These are phyloP conservation scores for Cladosporium sp. DNA, from an alignment of 2,329 filamentous ascomycete species.

Conservation along the genomic window DNA sequence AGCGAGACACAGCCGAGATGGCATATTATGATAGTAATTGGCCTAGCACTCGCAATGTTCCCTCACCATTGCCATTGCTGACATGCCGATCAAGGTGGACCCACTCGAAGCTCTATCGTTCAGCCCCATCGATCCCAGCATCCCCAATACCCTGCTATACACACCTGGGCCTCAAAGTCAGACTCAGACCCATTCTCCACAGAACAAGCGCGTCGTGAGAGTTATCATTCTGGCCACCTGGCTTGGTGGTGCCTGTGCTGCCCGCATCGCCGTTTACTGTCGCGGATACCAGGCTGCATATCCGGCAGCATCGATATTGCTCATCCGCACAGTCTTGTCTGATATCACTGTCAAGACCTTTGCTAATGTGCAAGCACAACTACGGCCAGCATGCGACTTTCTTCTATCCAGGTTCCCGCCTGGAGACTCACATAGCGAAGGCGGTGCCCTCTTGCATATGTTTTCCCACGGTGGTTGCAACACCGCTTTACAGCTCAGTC, in stretches of 20 bases:
- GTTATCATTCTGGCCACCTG: slow-evolving; percentile 11
- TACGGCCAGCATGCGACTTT: neutral
- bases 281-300: slow-evolving; percentile 7
- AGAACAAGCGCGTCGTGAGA: neutral
- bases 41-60: too few species aligned
- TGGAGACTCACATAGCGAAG: neutral
- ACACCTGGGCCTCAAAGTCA: neutral
- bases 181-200: neutral
- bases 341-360: slow-evolving; percentile 4
- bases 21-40: too few species aligned
- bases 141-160: neutral
- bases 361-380: neutral
- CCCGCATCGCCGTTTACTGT: slow-evolving; percentile 10
- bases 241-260: slow-evolving; percentile 4
- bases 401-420: neutral
- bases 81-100: neutral
- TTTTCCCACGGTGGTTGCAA: slow-evolving; percentile 9
- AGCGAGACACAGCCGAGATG: too few species aligned
- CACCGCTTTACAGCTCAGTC: slow-evolving; percentile 7
- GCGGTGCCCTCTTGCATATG: slow-evolving; percentile 1
- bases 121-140: neutral
- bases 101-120: neutral
- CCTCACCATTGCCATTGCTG: neutral
- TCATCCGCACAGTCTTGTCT: slow-evolving; percentile 9
- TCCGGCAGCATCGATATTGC: slow-evolving; percentile 1